Conservation (phyloP, 768 basidiomycete genomes). For the Antrodiella citrinella region DNA sequence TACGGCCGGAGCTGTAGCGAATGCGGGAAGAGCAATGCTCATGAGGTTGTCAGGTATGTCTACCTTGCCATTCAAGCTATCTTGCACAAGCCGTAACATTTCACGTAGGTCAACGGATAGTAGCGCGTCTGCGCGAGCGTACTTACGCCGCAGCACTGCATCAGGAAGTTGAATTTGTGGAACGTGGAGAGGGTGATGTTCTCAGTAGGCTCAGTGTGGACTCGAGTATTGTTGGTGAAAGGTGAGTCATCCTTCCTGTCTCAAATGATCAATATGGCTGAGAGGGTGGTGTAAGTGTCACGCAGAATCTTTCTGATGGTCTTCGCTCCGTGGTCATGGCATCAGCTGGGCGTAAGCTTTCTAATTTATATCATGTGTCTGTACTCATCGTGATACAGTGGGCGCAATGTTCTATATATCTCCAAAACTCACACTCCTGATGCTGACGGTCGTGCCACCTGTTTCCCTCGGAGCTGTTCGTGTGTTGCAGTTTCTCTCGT, state of each 20-base stretch:
- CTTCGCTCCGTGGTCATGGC: constrained; percentile 85
- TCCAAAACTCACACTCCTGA: constrained; percentile 78
- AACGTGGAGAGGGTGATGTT: constrained; percentile 89
- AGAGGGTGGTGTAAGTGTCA: constrained; percentile 54
- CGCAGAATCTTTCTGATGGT: constrained; percentile 75
- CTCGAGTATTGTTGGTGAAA: constrained; percentile 89
- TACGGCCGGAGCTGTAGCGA: constrained; percentile 80
- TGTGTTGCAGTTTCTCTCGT: constrained; percentile 22
- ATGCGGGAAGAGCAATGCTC: constrained; percentile 72
- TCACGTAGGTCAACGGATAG: constrained; percentile 69
- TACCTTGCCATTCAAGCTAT: no score
- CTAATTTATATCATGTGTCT: neutral
- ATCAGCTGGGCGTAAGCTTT: constrained; percentile 75
- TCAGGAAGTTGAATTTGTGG: constrained; percentile 92
- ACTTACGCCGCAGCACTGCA: constrained; percentile 78
- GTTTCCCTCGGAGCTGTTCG: constrained; percentile 77
- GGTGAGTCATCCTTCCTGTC: constrained; percentile 32
- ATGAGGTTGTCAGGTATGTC: constrained; percentile 80
- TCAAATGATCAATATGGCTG: no score
- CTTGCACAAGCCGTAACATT: neutral
- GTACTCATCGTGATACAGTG: constrained; percentile 34
- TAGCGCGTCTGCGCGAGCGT: constrained; percentile 75
- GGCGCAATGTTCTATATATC: constrained; percentile 95
- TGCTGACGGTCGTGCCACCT: constrained; percentile 89
- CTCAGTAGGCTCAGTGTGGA: constrained; percentile 87